phyloP scores from a whole-genome alignment of 371 early-diverging fungal genomes.

The Mortierella sp. region DNA sequence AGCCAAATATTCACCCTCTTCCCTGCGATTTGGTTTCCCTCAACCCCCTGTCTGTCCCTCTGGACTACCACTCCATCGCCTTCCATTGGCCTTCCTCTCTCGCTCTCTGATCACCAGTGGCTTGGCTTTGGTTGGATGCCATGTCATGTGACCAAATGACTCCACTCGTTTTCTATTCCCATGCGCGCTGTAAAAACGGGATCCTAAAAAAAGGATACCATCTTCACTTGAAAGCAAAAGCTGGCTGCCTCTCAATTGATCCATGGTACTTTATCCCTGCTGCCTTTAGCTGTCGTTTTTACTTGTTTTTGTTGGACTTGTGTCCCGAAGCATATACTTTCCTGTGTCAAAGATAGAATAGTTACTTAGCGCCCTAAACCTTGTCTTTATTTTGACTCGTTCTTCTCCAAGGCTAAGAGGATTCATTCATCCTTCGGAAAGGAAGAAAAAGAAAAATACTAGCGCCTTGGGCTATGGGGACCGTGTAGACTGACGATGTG shows the following conservation, averaged over 20 bases:
- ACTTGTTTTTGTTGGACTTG: neutral
- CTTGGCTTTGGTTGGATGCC: neutral
- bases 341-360: neutral
- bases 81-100: neutral
- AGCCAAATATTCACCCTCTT: slow-evolving; percentile 7
- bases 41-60: neutral
- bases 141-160: slow-evolving; percentile 2
- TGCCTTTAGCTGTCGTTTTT: neutral
- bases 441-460: neutral
- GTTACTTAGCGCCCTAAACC: neutral
- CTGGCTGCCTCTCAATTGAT: too few species aligned
- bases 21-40: neutral
- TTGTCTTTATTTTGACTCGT: neutral
- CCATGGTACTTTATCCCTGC: neutral
- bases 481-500: neutral
- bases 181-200: neutral
- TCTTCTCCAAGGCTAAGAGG: neutral
- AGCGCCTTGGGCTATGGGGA: neutral
- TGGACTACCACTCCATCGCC: slow-evolving; percentile 3
- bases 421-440: neutral
- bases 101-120: neutral
- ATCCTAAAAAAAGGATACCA: neutral
- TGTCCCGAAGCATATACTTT: neutral
- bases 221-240: neutral
- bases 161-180: neutral